Conservation (phyloP, 257 asterid genomes). For the Lavandula angustifolia region DNA sequence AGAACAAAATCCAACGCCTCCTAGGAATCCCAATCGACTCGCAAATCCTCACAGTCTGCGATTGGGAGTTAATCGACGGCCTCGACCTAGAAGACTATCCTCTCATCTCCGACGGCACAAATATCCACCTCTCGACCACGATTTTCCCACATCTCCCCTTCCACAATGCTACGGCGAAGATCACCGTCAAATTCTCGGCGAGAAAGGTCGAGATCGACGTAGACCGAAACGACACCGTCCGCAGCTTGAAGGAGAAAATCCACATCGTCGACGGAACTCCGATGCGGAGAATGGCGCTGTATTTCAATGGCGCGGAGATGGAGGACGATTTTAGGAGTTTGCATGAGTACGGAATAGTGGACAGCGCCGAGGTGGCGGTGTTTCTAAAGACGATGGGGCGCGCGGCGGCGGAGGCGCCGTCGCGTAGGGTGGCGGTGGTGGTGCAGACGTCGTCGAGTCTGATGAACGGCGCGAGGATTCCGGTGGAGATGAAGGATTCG, state of each 20-base stretch:
- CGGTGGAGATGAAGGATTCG: slow-evolving; percentile 57
- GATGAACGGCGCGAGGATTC: slow-evolving; percentile 56
- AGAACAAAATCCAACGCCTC: slow-evolving; percentile 18
- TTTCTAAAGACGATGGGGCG: slow-evolving; percentile 41
- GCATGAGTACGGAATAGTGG: slow-evolving; percentile 47
- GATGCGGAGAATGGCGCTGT: slow-evolving; percentile 54
- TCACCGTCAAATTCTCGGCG: slow-evolving; percentile 34
- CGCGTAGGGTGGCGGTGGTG: slow-evolving; percentile 45
- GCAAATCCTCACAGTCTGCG: slow-evolving; percentile 27
- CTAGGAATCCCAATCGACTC: slow-evolving; percentile 23
- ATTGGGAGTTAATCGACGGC: slow-evolving; percentile 31
- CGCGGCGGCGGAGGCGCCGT: slow-evolving; percentile 39
- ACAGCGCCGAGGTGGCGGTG: slow-evolving; percentile 49
- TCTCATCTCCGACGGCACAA: slow-evolving; percentile 26
- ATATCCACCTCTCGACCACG: slow-evolving; percentile 26
- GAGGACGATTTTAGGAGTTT: slow-evolving; percentile 54
- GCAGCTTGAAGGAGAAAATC: slow-evolving; percentile 75
- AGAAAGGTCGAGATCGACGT: slow-evolving; percentile 31
- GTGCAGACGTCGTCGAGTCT: slow-evolving; percentile 68
- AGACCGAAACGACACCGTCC: slow-evolving; percentile 55
- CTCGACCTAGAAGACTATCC: slow-evolving; percentile 28
- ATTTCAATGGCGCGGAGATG: slow-evolving; percentile 53
- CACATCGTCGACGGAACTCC: slow-evolving; percentile 69
- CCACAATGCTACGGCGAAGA: slow-evolving; percentile 27
- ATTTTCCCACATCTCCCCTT: neutral